These are phyloP conservation scores for Fusarium cyanostomum DNA, from an alignment of 2,329 filamentous ascomycete genomes.

Conservation along the genomic window DNA sequence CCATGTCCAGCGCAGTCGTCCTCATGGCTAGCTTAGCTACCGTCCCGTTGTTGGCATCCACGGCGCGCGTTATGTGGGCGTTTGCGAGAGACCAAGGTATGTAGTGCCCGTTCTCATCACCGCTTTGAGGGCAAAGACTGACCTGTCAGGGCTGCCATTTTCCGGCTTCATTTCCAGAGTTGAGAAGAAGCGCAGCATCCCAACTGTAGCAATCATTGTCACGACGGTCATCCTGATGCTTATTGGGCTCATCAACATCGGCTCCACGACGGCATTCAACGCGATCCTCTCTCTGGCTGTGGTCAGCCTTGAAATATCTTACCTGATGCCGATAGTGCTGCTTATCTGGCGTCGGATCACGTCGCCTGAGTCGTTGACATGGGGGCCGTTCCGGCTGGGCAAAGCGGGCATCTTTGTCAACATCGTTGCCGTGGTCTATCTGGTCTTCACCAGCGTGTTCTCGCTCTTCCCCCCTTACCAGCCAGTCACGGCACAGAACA, in stretches of 20 bases:
- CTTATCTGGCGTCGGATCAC: constrained; percentile 26
- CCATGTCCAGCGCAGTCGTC: constrained; percentile 10
- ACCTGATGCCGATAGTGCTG: constrained; percentile 20
- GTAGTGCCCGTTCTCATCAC: not conserved
- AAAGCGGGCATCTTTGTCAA: constrained; percentile 23
- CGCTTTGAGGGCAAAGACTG: not conserved
- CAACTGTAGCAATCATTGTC: constrained; percentile 3
- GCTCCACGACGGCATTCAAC: constrained; percentile 36
- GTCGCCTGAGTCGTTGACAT: constrained; percentile 10
- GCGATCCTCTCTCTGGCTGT: constrained; percentile 30
- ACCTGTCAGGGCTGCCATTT: constrained; percentile 20
- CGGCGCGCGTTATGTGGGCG: constrained; percentile 33
- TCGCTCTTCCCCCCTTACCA: constrained; percentile 25
- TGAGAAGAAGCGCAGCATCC: constrained; percentile 21
- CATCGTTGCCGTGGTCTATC: constrained; percentile 8
- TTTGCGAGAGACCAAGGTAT: constrained; percentile 32
- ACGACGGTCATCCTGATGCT: constrained; percentile 22
- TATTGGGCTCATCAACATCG: constrained; percentile 35
- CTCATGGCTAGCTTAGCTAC: constrained; percentile 26
- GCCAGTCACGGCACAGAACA: constrained; percentile 24
- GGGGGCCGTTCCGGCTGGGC: constrained; percentile 29
- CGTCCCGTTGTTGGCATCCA: constrained; percentile 19
- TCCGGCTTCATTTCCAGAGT: constrained; percentile 14
- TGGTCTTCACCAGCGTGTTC: constrained; percentile 25
- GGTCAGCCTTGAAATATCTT: constrained; percentile 24